phyloP scores from a whole-genome alignment of 805 yeast species.

The Cyberlindnera sargentensis region DNA sequence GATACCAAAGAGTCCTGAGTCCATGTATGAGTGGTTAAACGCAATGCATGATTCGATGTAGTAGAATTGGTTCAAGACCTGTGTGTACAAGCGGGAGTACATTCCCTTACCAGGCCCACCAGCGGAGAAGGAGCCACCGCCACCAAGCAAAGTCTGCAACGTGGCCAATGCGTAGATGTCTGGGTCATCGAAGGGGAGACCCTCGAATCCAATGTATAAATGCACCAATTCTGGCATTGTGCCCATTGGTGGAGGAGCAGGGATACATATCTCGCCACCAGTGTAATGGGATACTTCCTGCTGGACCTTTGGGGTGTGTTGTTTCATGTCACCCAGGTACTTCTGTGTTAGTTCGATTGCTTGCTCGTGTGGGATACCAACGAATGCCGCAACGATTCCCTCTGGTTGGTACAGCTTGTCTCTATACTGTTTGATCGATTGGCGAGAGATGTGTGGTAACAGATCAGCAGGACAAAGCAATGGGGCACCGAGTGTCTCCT shows the following conservation, averaged over 20 bases:
- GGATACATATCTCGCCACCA: conserved; percentile 51
- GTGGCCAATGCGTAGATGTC: conserved; percentile 90
- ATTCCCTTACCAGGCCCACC: conserved; percentile 99
- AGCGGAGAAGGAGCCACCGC: conserved; percentile 96
- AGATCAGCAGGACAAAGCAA: conserved; percentile 72
- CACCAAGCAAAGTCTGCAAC: conserved; percentile 85
- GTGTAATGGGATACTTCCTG: conserved; percentile 43
- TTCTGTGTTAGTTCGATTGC: conserved; percentile 60
- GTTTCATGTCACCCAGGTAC: conserved; percentile 57
- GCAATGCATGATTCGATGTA: conserved; percentile 84
- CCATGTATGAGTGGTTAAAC: conserved; percentile 85
- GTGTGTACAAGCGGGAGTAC: conserved; percentile 90
- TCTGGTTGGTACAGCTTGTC: conserved; percentile 67
- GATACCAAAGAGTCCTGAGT: conserved; percentile 87
- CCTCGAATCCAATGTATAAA: conserved; percentile 82
- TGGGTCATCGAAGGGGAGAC: conserved; percentile 72
- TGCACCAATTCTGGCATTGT: conserved; percentile 72
- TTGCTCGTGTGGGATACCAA: conserved; percentile 67
- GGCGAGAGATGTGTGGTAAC: conserved; percentile 45
- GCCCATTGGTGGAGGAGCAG: conserved; percentile 36
- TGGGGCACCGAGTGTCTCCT: conserved; percentile 79
- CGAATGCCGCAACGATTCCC: conserved; percentile 76
- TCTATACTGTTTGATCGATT: conserved; percentile 54
- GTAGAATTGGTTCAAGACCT: conserved; percentile 85
- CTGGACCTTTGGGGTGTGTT: conserved; percentile 22